Evolutionary conservation across 495 filamentous ascomycete genomes (phyloP).

Genomic region (Hypoxylon fuscum): DNA sequence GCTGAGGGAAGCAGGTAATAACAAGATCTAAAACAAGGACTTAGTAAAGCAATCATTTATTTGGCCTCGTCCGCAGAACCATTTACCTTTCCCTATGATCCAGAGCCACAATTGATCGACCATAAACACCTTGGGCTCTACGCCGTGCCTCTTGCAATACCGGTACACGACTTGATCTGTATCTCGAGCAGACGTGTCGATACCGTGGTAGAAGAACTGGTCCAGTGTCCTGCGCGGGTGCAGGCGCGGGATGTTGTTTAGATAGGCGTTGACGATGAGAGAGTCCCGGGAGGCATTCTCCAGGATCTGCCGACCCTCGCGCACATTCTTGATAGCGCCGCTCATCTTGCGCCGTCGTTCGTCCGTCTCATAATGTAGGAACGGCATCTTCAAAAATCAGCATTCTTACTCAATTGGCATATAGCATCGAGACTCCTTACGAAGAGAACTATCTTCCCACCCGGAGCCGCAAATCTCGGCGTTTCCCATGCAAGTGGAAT

Average conservation of each 20-base stretch:
- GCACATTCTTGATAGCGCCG: conserved; percentile 62
- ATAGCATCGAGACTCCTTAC: conserved; percentile 27
- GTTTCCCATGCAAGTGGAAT: conserved; percentile 39
- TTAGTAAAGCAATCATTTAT: conserved; percentile 6
- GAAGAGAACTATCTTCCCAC: conserved; percentile 66
- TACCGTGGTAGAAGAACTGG: conserved; percentile 77
- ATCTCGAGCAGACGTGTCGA: conserved; percentile 72
- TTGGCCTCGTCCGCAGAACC: not conserved
- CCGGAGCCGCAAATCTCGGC: conserved; percentile 32
- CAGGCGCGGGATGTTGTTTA: conserved; percentile 64
- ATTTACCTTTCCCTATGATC: conserved; percentile 64
- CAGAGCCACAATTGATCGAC: conserved; percentile 80
- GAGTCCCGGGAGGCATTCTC: conserved; percentile 59
- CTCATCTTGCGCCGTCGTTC: conserved; percentile 67
- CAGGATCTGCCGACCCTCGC: conserved; percentile 27
- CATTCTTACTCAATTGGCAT: not conserved
- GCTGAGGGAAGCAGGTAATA: conserved; percentile 72
- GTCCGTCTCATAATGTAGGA: conserved; percentile 72
- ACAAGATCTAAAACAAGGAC: conserved; percentile 57
- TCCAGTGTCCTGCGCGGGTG: conserved; percentile 75
- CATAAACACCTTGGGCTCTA: conserved; percentile 77
- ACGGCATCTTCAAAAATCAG: conserved; percentile 63
- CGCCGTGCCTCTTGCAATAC: conserved; percentile 58
- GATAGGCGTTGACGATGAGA: conserved; percentile 70
- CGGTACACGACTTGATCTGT: conserved; percentile 76